Evolutionary conservation across 768 basidiomycete genomes (phyloP), one percentile per base, ranked within the genome.

Genomic region (Cystobasidiopsis lactophilus): DNA sequence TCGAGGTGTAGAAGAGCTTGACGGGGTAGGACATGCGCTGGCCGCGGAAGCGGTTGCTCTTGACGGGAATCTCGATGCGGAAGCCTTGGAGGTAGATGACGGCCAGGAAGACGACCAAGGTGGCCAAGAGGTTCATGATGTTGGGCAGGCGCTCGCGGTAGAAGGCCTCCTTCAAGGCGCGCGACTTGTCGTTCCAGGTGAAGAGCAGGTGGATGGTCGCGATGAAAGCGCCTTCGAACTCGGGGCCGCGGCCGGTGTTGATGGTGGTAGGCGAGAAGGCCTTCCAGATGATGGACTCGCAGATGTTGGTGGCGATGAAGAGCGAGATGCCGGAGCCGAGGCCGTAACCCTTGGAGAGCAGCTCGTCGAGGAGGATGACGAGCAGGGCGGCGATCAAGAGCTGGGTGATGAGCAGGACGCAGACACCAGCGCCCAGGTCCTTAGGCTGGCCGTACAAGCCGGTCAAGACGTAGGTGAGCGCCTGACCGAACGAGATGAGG

Each of bases 231-330:
- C 93, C 93, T 64, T 96, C 91, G 60, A 96, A 98, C 67, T 98
- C 93, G 50, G 89, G 83, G 2, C 91, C 91, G 58, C 91, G 83
- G 37, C 91, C 93, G 29, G 88, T 95, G 75, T 96, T 96, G 69
- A 96, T 70, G 43, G 93, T 95, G 21, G 86, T 96, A 10, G 93
- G 93, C 1, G 85, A 89, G 71, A 98, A 96, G 1, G 91, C 93
- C 65, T 98, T 98, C 91, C 91, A 98, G 65, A 96, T 78, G 71
- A 98, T 96, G 57, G 82, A 85, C 68, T 98, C 93, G 69, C 91
- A 96, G 62, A 98, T 96, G 74, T 96, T 98, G 71, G 93, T 96
- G 3, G 91, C 93, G 62, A 96, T 93, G 76, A 96, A 96, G 53
- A 96, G 80, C 53, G 88, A 89, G 69, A 98, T 95, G 58, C 93